Percentiles rank a stretch among this genome's conserved stretches.
Conservation (phyloP, 768 basidiomycete species). For the Rhodotorula toruloides region DNA sequence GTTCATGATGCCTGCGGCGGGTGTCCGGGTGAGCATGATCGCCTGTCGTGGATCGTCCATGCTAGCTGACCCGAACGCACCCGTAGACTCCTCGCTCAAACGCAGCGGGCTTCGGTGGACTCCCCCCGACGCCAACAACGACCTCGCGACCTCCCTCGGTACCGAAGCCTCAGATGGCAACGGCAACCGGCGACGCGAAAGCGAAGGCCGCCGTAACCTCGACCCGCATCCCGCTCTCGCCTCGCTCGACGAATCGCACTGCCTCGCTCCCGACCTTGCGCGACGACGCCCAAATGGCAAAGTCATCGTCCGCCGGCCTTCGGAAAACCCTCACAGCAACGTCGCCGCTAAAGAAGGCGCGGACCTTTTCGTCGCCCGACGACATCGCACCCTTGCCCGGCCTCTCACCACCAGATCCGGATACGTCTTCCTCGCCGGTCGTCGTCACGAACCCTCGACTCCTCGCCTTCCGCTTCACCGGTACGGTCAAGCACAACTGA, state of each 20-base stretch:
- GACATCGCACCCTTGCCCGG: background rate
- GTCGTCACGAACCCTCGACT: conserved; percentile 26
- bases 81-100: conserved; percentile 12
- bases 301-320: too few relatives aligned
- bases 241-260: background rate
- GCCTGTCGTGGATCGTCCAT: too few relatives aligned
- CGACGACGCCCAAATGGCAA: too few relatives aligned
- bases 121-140: background rate
- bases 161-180: background rate
- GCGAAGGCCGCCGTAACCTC: background rate
- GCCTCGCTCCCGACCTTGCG: background rate
- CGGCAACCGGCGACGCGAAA: background rate
- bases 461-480: conserved; percentile 19
- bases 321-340: too few relatives aligned
- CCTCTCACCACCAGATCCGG: background rate
- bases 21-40: background rate
- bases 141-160: conserved; percentile 7
- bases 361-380: background rate
- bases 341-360: background rate
- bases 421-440: conserved; percentile 10
- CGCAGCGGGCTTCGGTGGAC: too few relatives aligned
- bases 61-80: background rate
- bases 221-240: conserved; percentile 16
- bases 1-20: conserved; percentile 20
- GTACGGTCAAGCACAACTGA: background rate